Percentiles rank a stretch among this genome's conserved stretches.
These are phyloP conservation scores for Phycomyces blakesleeanus DNA, from an alignment of 192 early-diverging fungal genomes.

Conservation along the genomic window DNA sequence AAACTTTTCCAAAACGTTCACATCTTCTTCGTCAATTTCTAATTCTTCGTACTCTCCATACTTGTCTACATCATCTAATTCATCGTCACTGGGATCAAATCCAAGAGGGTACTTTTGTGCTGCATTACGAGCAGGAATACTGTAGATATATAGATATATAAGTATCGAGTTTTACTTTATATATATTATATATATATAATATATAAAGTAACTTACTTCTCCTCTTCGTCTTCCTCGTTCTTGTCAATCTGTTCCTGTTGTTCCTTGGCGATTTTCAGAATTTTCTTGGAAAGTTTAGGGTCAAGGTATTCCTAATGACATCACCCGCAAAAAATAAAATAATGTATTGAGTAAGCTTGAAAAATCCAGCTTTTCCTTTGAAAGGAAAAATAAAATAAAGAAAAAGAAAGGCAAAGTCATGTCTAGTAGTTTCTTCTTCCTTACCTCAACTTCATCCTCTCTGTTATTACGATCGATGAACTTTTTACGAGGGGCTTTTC, in stretches of 20 bases:
- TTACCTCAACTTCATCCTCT: conserved; percentile 53
- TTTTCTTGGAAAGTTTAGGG: conserved; percentile 84
- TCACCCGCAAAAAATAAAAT: too few species aligned
- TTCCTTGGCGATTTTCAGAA: conserved; percentile 81
- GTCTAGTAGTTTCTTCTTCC: conserved; percentile 6
- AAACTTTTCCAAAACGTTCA: conserved; percentile 84
- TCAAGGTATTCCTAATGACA: conserved; percentile 70
- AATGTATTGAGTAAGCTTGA: background rate
- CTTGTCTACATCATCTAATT: conserved; percentile 61
- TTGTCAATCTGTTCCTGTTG: conserved; percentile 87
- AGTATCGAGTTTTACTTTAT: conserved; percentile 15
- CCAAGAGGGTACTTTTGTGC: conserved; percentile 16
- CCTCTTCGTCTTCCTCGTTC: conserved; percentile 42
- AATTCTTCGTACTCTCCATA: conserved; percentile 69
- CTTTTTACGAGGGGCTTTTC: conserved; percentile 52
- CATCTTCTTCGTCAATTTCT: conserved; percentile 79
- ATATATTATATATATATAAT: conserved; percentile 11
- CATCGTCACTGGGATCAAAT: conserved; percentile 57
- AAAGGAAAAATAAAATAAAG: background rate
- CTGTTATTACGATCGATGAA: conserved; percentile 55
- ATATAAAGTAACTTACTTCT: conserved; percentile 29
- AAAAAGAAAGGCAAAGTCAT: background rate
- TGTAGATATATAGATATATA: background rate
- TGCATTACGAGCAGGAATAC: background rate
- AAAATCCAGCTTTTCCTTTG: background rate